These are phyloP conservation scores for Plasmopara muralis DNA, from an alignment of 352 stramenopile genomes.

Conservation along the genomic window DNA sequence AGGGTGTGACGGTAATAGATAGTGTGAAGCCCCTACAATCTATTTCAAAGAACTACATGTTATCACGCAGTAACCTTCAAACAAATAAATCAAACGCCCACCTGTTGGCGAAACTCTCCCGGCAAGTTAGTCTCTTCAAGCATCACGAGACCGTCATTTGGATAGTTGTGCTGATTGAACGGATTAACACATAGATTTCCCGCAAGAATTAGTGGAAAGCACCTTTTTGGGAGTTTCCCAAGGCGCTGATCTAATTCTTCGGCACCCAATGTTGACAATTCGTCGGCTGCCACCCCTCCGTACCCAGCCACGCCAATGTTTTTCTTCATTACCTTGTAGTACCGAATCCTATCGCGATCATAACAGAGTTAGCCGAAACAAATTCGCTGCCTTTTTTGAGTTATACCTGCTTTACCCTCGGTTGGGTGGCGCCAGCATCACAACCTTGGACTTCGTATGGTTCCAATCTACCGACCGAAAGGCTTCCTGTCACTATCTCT, in stretches of 20 bases:
- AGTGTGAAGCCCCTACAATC: constrained; percentile 48
- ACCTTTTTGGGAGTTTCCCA: constrained; percentile 56
- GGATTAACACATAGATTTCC: constrained; percentile 66
- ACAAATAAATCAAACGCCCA: constrained; percentile 4
- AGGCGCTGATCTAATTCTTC: constrained; percentile 45
- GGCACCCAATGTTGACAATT: constrained; percentile 35
- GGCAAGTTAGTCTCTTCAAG: constrained; percentile 58
- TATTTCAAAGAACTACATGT: constrained; percentile 8
- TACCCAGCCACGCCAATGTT: constrained; percentile 44
- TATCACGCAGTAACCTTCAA: not conserved
- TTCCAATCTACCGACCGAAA: constrained; percentile 71
- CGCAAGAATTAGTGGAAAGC: constrained; percentile 53
- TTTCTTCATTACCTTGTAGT: constrained; percentile 58
- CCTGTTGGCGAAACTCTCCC: constrained; percentile 62
- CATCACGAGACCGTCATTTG: constrained; percentile 60
- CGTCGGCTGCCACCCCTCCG: constrained; percentile 51
- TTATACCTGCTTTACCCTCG: constrained; percentile 32
- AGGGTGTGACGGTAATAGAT: constrained; percentile 51
- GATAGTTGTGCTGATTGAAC: constrained; percentile 69
- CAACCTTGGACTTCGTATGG: constrained; percentile 58
- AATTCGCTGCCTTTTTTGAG: not conserved
- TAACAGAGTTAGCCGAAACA: not conserved
- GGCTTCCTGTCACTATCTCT: constrained; percentile 39
- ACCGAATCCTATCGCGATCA: constrained; percentile 33
- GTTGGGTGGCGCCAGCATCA: constrained; percentile 70